Evolutionary conservation across 1,284 basidiomycete species (phyloP), one percentile per base, ranked within the genome.

Genomic region (Trichosporon faecale): DNA sequence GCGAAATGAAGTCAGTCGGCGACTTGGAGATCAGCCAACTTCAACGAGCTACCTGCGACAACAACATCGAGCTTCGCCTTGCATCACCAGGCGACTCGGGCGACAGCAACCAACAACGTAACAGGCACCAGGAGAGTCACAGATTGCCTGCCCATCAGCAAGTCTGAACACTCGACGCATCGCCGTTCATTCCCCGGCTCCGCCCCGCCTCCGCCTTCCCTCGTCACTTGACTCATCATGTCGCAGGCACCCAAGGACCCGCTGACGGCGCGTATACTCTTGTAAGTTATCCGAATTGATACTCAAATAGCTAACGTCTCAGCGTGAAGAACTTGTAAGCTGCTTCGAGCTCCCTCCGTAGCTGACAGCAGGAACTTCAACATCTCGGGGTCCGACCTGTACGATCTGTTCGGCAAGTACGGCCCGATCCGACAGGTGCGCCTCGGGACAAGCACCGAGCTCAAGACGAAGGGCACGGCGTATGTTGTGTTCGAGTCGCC

Each of bases 361-460:
- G 37, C 69, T 71, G 25, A 68, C 55, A 25, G n/a, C 70, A 84
- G 83, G 12, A 96, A 95, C 84, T 99, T 98, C 85, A 91, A 91
- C 82, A 98, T 96, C 76, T 81, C 80, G 23, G 95, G 94, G 64
- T 90, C 94, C 70, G 95, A 98, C 83, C 85, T 98, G 74, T 98
- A 98, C 84, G 96, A 99, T 84, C 87, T 99, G 70, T 99, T 99
- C 80, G 96, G 95, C 68, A 92, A 94, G 73, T 99, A 99, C 85
- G 96, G 96, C 57, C 93, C 93, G 75, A 94, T 99, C 78, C 90
- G 96, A 57, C 96, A 99, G 84, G 91, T 99, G 76, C 89, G 96
- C 68, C 89, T 98, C 75, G 96, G 96, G 63, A 95, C 90, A 75
- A 93, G 95, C 78, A 86, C 88, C 70, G 75, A 76, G n/a, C 73